Evolutionary conservation across 371 early-diverging fungal genomes (phyloP), one percentile per base, ranked within the genome.

Genomic region (Agmasoma carcini): DNA sequence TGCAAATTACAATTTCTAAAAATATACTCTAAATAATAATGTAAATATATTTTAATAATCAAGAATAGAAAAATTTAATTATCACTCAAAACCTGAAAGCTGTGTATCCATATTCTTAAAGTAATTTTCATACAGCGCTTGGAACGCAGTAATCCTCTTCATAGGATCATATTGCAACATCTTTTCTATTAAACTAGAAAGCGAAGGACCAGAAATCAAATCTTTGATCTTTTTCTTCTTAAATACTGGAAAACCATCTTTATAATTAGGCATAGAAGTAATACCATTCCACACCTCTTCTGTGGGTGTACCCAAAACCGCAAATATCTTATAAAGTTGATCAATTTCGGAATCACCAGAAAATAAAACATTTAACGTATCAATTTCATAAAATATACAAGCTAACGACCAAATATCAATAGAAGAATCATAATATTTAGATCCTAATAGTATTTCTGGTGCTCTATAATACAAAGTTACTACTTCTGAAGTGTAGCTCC

Each of bases 271-370:
- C 34, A 91, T 68, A 6, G 55, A 55, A 0, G 80, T 74, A 30
- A 93, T 79, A 80, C 84, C 38, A 9, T 90, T 88, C 97, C 99
- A 98, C 15, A 86, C 88, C 2, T 78, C 76, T 58, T 91, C 90
- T 0, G 85, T 84, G 0, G 96, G 99, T 11, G 95, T 94, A 26
- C 99, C 99, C 20, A 96, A 80, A 0, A 91, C 85, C 75, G 90
- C 90, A 79, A 95, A 94, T 66, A 98, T 96, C 74, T 94, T 93
- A 11, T 94, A 92, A 34, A 98, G 75, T 75, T 98, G 99, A 71
- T 96, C 96, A 55, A 95, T 90, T 45, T 90, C 90, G 54, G 87
- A 86, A 73, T 93, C 92, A 19, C 97, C 99, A 5, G 91, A 88
- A 80, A 95, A 96, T 39, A 96, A 72, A 11, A 94, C 94, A 69